Evolutionary conservation across 768 basidiomycete genomes (phyloP).

Genomic region (Neoboletus subvelutipes): DNA sequence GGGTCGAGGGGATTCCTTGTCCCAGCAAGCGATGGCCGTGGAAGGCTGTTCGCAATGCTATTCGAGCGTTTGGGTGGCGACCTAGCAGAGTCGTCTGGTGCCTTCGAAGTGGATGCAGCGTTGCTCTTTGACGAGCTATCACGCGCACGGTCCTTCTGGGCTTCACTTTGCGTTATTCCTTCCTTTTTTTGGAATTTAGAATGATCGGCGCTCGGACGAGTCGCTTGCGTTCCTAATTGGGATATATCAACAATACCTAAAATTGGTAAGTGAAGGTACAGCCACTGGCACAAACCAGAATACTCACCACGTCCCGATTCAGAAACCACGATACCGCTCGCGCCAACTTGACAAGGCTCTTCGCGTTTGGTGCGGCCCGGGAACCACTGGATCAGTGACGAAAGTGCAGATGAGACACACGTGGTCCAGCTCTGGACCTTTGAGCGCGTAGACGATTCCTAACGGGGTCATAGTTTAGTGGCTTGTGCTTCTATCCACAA

Average conservation of each 20-base stretch:
- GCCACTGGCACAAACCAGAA: background rate
- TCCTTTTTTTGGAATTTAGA: background rate
- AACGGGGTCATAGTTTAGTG: background rate
- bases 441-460: constrained; percentile 11
- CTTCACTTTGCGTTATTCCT: background rate
- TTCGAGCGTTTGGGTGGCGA: background rate
- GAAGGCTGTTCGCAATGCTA: constrained; percentile 2
- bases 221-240: background rate
- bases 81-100: background rate
- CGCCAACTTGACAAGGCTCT: background rate
- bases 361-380: background rate
- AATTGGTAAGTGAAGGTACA: background rate
- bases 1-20: constrained; percentile 47
- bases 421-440: constrained; percentile 11
- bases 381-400: constrained; percentile 4
- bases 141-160: background rate
- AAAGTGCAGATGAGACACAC: constrained; percentile 1
- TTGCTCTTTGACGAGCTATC: background rate
- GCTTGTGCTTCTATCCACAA: too few relatives aligned
- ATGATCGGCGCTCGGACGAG: background rate
- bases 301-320: constrained; percentile 20
- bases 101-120: background rate
- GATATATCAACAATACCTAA: constrained; percentile 1
- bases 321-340: constrained; percentile 5
- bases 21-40: background rate